Conservation (phyloP, 2,329 filamentous ascomycete species). For the Colletotrichum sp. region DNA sequence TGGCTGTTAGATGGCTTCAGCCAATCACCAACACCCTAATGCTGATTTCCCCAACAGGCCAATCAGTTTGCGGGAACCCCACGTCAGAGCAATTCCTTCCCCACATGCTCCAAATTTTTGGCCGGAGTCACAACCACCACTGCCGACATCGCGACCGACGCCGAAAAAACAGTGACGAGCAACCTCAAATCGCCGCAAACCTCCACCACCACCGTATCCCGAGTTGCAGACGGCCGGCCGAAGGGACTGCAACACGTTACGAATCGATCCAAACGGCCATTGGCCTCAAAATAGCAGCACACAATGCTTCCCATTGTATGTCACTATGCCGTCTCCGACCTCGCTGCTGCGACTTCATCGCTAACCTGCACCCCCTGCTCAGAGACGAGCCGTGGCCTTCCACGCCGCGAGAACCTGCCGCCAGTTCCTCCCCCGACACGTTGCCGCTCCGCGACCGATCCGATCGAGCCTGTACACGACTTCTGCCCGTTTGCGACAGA, state of each 20-base stretch:
- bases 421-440: conserved; percentile 53
- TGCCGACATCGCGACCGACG: conserved; percentile 10
- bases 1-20: background rate
- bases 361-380: background rate
- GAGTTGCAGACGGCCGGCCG: background rate
- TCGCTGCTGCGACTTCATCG: background rate
- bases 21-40: conserved; percentile 1
- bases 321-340: background rate
- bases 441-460: background rate
- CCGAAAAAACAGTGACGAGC: background rate
- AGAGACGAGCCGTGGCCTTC: conserved; percentile 34
- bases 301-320: conserved; percentile 21
- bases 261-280: background rate
- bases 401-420: conserved; percentile 34
- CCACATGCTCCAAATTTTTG: conserved; percentile 14
- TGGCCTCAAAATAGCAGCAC: background rate
- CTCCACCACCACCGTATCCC: background rate
- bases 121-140: background rate
- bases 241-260: background rate
- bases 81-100: background rate
- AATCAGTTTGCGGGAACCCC: conserved; percentile 2
- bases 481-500: conserved; percentile 36
- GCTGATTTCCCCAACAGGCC: background rate
- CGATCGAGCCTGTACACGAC: conserved; percentile 10
- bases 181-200: background rate